Conservation (phyloP, 2,329 filamentous ascomycete species). For the Rhinocladiella mackenziei region DNA sequence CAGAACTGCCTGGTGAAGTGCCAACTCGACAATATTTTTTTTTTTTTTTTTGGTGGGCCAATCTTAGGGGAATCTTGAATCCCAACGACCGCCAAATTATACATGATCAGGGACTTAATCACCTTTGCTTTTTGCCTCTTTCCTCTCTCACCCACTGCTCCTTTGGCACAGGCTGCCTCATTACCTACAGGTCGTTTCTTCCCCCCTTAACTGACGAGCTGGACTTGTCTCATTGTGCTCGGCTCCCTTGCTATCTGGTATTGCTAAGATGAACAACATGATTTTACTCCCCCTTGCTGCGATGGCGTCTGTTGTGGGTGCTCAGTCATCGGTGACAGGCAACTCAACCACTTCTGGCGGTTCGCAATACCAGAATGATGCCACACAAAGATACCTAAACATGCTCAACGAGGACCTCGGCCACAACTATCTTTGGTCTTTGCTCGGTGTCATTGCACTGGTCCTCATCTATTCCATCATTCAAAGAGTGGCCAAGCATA, state of each 20-base stretch:
- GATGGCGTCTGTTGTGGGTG: constrained; percentile 5
- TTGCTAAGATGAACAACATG: constrained; percentile 8
- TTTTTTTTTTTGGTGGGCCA: too few relatives aligned
- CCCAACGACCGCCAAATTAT: too few relatives aligned
- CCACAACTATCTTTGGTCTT: constrained; percentile 59
- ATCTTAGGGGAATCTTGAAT: too few relatives aligned
- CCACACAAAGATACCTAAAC: constrained; percentile 27
- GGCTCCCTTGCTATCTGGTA: neutral
- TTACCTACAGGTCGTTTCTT: neutral
- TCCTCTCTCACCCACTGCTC: neutral
- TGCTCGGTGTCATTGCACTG: constrained; percentile 59
- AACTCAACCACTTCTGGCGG: constrained; percentile 11
- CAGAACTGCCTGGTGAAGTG: neutral
- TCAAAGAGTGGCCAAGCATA: constrained; percentile 60
- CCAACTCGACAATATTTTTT: neutral
- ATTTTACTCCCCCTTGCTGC: neutral
- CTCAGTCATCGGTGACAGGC: constrained; percentile 1
- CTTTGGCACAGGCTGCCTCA: constrained; percentile 4
- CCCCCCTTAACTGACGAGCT: constrained; percentile 6
- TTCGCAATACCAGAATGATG: constrained; percentile 25
- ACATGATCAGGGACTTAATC: neutral
- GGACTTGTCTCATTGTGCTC: constrained; percentile 11
- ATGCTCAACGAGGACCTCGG: constrained; percentile 53
- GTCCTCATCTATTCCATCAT: constrained; percentile 65
- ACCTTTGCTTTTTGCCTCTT: neutral